Evolutionary conservation across 129 eudicot genomes (phyloP).

Genomic region (Arctium lappa): DNA sequence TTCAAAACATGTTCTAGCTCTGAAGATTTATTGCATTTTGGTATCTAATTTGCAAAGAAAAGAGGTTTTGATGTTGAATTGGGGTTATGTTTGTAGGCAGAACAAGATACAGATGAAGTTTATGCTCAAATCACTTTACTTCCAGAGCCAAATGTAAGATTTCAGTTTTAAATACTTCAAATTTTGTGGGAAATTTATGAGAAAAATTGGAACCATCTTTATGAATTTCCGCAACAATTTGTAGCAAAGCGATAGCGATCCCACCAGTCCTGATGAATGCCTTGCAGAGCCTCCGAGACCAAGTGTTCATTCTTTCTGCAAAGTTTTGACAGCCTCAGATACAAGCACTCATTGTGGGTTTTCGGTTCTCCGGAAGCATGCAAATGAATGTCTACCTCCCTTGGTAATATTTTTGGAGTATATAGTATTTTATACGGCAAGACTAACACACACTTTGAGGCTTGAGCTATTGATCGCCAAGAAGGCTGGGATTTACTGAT

Average conservation of each 20-base stretch:
- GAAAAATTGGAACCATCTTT: neutral
- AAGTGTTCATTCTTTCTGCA: slow-evolving; percentile 74
- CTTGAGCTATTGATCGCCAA: too few species aligned
- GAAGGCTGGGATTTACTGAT: too few species aligned
- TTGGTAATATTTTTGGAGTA: slow-evolving; percentile 41
- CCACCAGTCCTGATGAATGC: slow-evolving; percentile 47
- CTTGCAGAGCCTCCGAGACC: slow-evolving; percentile 59
- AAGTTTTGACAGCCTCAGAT: slow-evolving; percentile 93
- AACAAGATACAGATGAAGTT: slow-evolving; percentile 91
- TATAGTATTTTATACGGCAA: neutral
- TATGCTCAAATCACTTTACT: slow-evolving; percentile 81
- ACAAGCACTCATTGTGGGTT: slow-evolving; percentile 98
- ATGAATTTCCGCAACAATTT: slow-evolving; percentile 8
- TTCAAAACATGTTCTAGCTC: neutral
- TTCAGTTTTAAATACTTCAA: neutral
- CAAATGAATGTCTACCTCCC: slow-evolving; percentile 92
- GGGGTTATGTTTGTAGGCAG: slow-evolving; percentile 54
- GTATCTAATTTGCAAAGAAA: neutral
- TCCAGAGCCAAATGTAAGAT: slow-evolving; percentile 79
- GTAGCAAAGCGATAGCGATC: slow-evolving; percentile 71
- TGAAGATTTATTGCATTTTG: neutral
- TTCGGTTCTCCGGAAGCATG: slow-evolving; percentile 90
- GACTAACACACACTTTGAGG: too few species aligned
- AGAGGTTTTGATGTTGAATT: neutral
- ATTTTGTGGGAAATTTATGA: neutral